Percentiles rank a stretch among this genome's conserved stretches.
Conservation (phyloP, 192 early-diverging fungal genomes). For the Podila epicladia region DNA sequence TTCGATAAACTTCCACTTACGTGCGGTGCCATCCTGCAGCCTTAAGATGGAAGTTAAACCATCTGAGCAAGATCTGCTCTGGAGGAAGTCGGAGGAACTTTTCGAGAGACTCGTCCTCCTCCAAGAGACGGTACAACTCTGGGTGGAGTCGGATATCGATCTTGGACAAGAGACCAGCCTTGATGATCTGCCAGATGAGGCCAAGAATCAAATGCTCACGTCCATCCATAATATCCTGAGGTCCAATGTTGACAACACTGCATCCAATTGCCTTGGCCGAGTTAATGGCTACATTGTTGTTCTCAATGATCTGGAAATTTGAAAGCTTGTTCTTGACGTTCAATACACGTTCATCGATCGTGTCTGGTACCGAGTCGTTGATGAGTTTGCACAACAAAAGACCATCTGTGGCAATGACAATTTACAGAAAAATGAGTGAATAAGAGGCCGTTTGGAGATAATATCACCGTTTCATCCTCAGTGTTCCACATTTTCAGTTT, state of each 20-base stretch:
- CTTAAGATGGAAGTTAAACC: conserved; percentile 99
- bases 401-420: conserved; percentile 67
- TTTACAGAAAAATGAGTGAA: background rate
- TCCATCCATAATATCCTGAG: conserved; percentile 95
- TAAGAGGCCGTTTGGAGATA: background rate
- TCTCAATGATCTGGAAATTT: conserved; percentile 98
- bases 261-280: conserved; percentile 99
- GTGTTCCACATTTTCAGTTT: no score
- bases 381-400: conserved; percentile 97
- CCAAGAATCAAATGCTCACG: conserved; percentile 97
- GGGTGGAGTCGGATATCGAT: conserved; percentile 99
- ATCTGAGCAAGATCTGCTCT: conserved; percentile 96
- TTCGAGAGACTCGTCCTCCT: conserved; percentile 93
- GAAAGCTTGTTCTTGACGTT: conserved; percentile 88
- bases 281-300: conserved; percentile 99
- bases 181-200: conserved; percentile 99
- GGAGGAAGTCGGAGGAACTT: conserved; percentile 94
- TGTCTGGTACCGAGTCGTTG: conserved; percentile 95
- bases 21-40: conserved; percentile 87
- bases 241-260: conserved; percentile 97
- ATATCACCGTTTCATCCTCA: background rate
- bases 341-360: conserved; percentile 98
- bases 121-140: conserved; percentile 94
- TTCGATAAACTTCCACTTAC: conserved; percentile 36
- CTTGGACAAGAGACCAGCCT: conserved; percentile 94